Conservation (phyloP, 148 eudicot genomes). For the Diospyros kaki region DNA sequence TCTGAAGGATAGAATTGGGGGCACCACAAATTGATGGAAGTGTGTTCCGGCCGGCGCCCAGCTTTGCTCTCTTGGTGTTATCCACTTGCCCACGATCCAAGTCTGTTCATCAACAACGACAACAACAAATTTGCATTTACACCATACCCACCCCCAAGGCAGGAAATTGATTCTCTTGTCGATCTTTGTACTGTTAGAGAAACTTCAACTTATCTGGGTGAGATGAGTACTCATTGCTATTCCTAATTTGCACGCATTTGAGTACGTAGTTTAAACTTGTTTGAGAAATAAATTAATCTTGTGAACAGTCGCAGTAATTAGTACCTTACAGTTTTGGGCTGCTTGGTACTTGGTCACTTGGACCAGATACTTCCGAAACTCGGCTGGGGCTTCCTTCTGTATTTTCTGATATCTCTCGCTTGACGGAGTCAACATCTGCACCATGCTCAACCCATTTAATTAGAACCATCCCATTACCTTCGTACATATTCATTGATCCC, state of each 20-base stretch:
- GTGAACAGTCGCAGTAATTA: background rate
- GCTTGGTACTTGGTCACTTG: constrained; percentile 88
- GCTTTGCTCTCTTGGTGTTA: constrained; percentile 67
- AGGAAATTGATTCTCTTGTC: too few species aligned
- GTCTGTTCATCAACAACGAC: constrained; percentile 25
- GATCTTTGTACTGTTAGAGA: too few species aligned
- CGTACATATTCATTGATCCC: background rate
- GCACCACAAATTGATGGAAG: constrained; percentile 78
- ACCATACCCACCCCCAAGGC: too few species aligned
- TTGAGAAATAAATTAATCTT: background rate
- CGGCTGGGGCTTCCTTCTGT: constrained; percentile 73
- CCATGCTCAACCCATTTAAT: background rate
- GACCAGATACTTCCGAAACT: constrained; percentile 68
- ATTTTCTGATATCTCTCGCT: constrained; percentile 83
- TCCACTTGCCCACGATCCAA: constrained; percentile 81
- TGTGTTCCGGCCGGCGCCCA: constrained; percentile 74
- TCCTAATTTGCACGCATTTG: background rate
- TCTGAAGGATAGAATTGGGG: constrained; percentile 57
- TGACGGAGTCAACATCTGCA: constrained; percentile 87
- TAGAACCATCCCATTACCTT: background rate
- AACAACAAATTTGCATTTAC: background rate
- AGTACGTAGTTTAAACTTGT: background rate
- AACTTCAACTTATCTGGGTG: background rate
- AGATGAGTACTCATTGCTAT: too few species aligned
- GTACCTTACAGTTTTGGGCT: constrained; percentile 85